phyloP scores from a whole-genome alignment of 805 yeast genomes.

The Jamesozyma lodderae region DNA sequence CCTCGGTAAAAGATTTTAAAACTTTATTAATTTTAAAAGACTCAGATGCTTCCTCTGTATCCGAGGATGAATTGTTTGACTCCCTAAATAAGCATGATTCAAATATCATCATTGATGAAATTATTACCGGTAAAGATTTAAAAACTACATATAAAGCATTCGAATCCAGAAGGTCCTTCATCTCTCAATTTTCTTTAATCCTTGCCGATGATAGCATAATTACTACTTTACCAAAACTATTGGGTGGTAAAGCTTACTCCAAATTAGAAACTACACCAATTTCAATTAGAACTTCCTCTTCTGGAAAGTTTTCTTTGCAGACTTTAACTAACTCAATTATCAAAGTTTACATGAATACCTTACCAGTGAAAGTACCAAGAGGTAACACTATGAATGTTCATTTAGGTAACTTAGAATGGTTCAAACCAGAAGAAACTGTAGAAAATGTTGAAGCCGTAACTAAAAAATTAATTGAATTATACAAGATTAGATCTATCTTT shows the following conservation, averaged over 20 bases:
- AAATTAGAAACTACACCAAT: conserved; percentile 56
- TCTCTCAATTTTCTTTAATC: conserved; percentile 61
- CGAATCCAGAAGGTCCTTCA: conserved; percentile 75
- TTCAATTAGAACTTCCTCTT: conserved; percentile 42
- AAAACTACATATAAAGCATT: conserved; percentile 81
- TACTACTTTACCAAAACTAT: conserved; percentile 67
- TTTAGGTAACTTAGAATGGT: conserved; percentile 47
- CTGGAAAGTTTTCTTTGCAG: conserved; percentile 33
- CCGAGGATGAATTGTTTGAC: conserved; percentile 51
- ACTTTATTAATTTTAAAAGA: conserved; percentile 32
- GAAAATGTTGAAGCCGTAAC: conserved; percentile 54
- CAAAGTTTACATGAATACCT: conserved; percentile 44
- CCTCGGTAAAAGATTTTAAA: conserved; percentile 31
- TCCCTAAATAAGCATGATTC: conserved; percentile 49
- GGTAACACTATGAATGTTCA: conserved; percentile 59
- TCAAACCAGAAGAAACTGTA: conserved; percentile 42
- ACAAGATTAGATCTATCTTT: conserved; percentile 47
- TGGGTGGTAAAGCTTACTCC: conserved; percentile 82
- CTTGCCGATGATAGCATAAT: conserved; percentile 77
- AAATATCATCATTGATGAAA: conserved; percentile 32
- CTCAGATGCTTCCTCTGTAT: conserved; percentile 30
- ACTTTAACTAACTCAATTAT: conserved; percentile 52
- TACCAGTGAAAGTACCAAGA: conserved; percentile 61
- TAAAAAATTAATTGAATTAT: conserved; percentile 34
- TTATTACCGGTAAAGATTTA: conserved; percentile 64